These are phyloP conservation scores for Talaromyces sp. DNA, from an alignment of 2,329 filamentous ascomycete species.

Conservation along the genomic window DNA sequence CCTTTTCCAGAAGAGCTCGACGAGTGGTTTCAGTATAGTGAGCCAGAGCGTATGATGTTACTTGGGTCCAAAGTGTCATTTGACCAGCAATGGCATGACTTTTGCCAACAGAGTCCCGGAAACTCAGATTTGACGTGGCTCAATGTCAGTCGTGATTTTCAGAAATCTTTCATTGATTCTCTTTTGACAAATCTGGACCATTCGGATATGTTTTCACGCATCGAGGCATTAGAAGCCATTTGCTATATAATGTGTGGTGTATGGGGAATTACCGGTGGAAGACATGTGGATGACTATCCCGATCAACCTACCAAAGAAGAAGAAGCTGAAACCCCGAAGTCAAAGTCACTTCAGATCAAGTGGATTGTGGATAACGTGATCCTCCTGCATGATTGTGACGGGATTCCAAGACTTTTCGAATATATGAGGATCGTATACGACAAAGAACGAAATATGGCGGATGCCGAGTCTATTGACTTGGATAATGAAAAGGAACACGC, in stretches of 20 bases:
- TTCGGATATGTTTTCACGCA: conserved; percentile 33
- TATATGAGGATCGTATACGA: conserved; percentile 35
- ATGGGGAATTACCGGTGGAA: conserved; percentile 63
- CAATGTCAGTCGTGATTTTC: conserved; percentile 51
- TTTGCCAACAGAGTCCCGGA: conserved; percentile 31
- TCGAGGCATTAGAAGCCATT: conserved; percentile 41
- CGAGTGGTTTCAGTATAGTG: conserved; percentile 94
- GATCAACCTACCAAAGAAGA: conserved; percentile 28
- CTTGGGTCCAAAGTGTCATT: conserved; percentile 71
- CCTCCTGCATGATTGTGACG: conserved; percentile 30
- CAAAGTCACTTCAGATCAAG: conserved; percentile 42
- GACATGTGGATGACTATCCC: conserved; percentile 23
- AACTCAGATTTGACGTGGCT: conserved; percentile 55
- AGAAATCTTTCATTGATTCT: conserved; percentile 35
- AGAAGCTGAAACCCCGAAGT: conserved; percentile 38
- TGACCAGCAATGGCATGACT: conserved; percentile 65
- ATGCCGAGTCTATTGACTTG: conserved; percentile 13
- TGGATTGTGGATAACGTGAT: conserved; percentile 41
- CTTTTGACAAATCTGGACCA: conserved; percentile 33
- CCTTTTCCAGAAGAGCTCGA: conserved; percentile 82
- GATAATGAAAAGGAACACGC: conserved; percentile 27
- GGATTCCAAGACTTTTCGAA: conserved; percentile 30
- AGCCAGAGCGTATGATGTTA: conserved; percentile 76
- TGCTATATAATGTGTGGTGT: conserved; percentile 58
- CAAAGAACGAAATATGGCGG: conserved; percentile 21